phyloP scores from a whole-genome alignment of 2,329 filamentous ascomycete genomes.

The Sclerotinia spermophila region DNA sequence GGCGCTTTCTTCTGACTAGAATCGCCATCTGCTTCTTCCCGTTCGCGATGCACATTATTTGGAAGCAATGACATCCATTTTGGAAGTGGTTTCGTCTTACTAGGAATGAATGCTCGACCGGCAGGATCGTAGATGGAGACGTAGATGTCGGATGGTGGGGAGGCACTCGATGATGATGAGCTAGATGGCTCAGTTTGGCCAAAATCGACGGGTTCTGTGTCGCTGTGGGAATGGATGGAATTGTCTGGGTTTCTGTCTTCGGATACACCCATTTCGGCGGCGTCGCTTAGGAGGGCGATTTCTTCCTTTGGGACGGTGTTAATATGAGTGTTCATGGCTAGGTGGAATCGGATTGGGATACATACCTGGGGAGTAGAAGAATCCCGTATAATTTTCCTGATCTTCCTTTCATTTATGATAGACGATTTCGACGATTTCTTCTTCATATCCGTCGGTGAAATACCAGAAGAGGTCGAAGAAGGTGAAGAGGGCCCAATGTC shows the following conservation, averaged over 20 bases:
- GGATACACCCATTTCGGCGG: slow-evolving; percentile 24
- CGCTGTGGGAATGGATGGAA: slow-evolving; percentile 18
- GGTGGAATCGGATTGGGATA: no score
- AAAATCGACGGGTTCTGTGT: slow-evolving; percentile 18
- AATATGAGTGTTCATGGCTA: neutral
- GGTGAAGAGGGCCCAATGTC: neutral
- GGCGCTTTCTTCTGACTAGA: neutral
- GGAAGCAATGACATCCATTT: slow-evolving; percentile 36
- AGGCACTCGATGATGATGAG: neutral
- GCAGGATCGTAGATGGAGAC: slow-evolving; percentile 50
- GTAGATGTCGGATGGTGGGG: slow-evolving; percentile 40
- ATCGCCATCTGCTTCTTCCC: slow-evolving; percentile 1
- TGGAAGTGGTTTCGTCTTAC: slow-evolving; percentile 51
- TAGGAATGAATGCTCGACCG: slow-evolving; percentile 46
- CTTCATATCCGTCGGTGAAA: neutral
- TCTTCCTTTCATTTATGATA: slow-evolving; percentile 19
- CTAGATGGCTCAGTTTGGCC: slow-evolving; percentile 1
- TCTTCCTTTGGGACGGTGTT: slow-evolving; percentile 3
- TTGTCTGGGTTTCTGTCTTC: slow-evolving; percentile 25
- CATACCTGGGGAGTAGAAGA: slow-evolving; percentile 18
- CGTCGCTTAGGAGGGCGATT: slow-evolving; percentile 24
- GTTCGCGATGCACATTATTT: slow-evolving; percentile 27
- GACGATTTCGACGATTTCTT: slow-evolving; percentile 9
- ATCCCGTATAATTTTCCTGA: slow-evolving; percentile 19
- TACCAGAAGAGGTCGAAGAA: neutral